Base-by-base conservation (phyloP, 1,284 basidiomycete species). In the Amylostereum chailletii region DNA sequence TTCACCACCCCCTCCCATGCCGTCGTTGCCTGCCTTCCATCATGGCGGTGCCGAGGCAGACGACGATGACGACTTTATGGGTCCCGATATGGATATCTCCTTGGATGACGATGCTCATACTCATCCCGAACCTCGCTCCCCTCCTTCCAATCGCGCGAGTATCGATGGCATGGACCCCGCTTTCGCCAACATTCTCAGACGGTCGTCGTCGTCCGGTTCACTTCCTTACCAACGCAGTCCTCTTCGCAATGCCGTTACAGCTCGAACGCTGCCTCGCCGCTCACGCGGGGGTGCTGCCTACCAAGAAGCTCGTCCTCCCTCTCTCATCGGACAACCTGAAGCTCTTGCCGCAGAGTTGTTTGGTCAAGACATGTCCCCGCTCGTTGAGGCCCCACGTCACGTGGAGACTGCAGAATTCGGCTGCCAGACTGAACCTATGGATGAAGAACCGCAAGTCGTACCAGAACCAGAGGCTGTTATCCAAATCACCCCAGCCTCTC, bases 91-190 rank as follows among this genome's bases (percentile, higher is more conserved):
- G 42, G n/a, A 9, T 5, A 10, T 31, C 19, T 19, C 19, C 19
- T 1, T 19, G 19, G 19, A 19, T 19, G 19, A 19, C 19, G 19
- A 19, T 19, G 19, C 19, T 19, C 19, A 19, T 19, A 2, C 42
- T 4, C 42, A 26, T 7, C 11, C 10, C 4, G 30, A 29, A 34
- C 32, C 26, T 11, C 43, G 72, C 69, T 5, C 69, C 65, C 62
- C 64, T 42, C 64, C 61, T 27, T 80, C 79, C 2, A 83, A 82
- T 53, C 69, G 73, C 34, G 75, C 76, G 2, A 88, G 84, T 56
- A 71, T 90, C 7, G 88, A 91, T 47, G 87, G 87, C 38, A 88
- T 91, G 84, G 89, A 91, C 57, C 89, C 89, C 7, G 74, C 69
- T 0, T 91, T 89, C 60, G 86, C 87, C 48, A 88, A 89, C 53